Evolutionary conservation across 108 stramenopile species (phyloP).

Genomic region (Cyclostephanos invisitatus): DNA sequence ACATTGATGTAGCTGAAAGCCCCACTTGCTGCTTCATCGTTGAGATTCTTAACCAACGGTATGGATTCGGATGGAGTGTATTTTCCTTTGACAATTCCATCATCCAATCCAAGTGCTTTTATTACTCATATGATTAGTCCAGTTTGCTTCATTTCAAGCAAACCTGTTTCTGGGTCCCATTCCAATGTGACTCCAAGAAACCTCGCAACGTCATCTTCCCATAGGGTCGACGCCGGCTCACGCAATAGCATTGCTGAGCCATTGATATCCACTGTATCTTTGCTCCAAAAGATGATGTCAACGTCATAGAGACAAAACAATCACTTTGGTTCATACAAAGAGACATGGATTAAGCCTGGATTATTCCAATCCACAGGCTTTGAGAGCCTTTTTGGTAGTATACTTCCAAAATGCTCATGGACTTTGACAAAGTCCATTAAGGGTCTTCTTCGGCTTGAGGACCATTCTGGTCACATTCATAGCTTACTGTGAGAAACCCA

Average conservation of each 20-base stretch:
- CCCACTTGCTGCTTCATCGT: slow-evolving; percentile 18
- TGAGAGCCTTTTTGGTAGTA: not conserved
- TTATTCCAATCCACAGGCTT: not conserved
- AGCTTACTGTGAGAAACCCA: slow-evolving; percentile 28
- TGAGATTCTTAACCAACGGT: slow-evolving; percentile 18
- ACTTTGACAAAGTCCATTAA: slow-evolving; percentile 30
- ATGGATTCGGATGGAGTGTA: slow-evolving; percentile 24
- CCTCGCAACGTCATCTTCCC: not conserved
- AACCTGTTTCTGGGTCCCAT: not conserved
- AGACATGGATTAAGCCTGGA: slow-evolving; percentile 24
- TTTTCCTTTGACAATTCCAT: not conserved
- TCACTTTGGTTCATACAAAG: slow-evolving; percentile 8
- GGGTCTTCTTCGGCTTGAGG: slow-evolving; percentile 22
- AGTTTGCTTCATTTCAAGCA: slow-evolving; percentile 8
- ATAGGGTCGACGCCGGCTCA: not conserved
- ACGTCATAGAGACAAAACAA: not conserved
- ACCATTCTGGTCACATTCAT: slow-evolving; percentile 9
- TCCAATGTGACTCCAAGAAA: too few species aligned
- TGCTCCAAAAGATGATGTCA: slow-evolving; percentile 21
- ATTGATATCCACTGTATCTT: not conserved
- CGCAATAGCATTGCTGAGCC: not conserved
- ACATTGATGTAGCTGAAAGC: too few species aligned
- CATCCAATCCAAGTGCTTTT: not conserved
- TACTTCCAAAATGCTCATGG: slow-evolving; percentile 27
- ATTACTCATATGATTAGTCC: not conserved